Percentiles rank a stretch among this genome's conserved stretches.
Conservation (phyloP, 352 stramenopile genomes). For the Phytophthora pseudosyringae region DNA sequence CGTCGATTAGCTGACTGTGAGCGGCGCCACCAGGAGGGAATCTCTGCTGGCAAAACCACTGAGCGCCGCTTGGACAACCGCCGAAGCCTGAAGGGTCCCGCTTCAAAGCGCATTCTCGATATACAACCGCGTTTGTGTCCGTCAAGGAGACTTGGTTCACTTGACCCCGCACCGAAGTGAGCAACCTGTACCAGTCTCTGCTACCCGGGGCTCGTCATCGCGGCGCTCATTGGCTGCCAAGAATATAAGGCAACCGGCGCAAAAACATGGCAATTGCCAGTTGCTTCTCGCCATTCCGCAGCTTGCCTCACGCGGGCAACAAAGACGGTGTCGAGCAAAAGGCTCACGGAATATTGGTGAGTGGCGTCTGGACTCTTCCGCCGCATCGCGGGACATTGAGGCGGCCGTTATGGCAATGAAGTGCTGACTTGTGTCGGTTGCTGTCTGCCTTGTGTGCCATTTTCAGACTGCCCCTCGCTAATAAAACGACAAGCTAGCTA, state of each 20-base stretch:
- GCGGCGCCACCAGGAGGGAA: no score
- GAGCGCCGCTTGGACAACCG: no score
- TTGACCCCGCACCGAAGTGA: no score
- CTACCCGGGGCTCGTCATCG: slow-evolving; percentile 5
- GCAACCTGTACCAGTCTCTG: no score
- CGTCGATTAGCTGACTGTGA: no score
- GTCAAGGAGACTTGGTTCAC: no score
- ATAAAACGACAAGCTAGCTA: neutral
- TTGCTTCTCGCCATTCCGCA: slow-evolving; percentile 3
- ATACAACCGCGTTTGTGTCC: no score
- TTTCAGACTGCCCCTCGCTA: slow-evolving; percentile 14
- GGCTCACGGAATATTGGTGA: slow-evolving; percentile 7
- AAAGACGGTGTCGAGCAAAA: neutral
- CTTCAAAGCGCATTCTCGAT: no score
- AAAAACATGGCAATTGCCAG: slow-evolving; percentile 1
- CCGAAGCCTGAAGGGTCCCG: no score
- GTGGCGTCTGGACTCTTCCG: neutral
- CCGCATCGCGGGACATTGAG: neutral
- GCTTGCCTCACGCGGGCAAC: neutral
- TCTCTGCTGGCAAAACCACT: no score
- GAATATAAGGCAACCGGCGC: slow-evolving; percentile 16
- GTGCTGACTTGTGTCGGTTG: slow-evolving; percentile 14
- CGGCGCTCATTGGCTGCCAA: slow-evolving; percentile 25
- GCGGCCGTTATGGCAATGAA: slow-evolving; percentile 14
- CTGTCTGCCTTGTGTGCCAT: slow-evolving; percentile 9